phyloP scores from a whole-genome alignment of 176 grass and related monocot genomes.

The Carex littledalei region DNA sequence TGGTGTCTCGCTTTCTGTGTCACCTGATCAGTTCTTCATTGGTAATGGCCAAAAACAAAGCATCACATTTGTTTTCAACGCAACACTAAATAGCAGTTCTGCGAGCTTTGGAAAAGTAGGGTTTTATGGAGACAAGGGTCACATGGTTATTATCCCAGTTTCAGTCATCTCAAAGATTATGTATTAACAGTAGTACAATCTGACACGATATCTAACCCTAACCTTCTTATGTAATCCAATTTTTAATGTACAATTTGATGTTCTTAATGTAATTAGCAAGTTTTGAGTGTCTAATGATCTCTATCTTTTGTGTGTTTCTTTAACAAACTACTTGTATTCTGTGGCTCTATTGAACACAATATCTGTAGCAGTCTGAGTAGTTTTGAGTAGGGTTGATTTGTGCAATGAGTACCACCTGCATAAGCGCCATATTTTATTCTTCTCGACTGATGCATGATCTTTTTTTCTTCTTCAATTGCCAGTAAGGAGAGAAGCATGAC shows the following conservation, averaged over 20 bases:
- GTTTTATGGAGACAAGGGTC: conserved; percentile 71
- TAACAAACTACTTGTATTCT: neutral
- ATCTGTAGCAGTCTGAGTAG: neutral
- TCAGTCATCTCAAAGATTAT: conserved; percentile 66
- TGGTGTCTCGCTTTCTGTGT: conserved; percentile 39
- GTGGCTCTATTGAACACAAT: neutral
- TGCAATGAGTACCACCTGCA: neutral
- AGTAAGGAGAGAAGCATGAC: neutral
- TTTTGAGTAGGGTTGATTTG: neutral
- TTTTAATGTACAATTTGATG: conserved; percentile 21
- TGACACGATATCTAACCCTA: conserved; percentile 2
- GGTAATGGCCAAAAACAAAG: conserved; percentile 54
- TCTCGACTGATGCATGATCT: neutral
- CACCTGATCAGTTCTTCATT: conserved; percentile 48
- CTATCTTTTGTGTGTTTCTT: conserved; percentile 2
- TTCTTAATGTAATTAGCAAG: conserved; percentile 15
- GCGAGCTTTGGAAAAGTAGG: conserved; percentile 70
- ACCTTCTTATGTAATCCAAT: conserved; percentile 10
- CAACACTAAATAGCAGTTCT: conserved; percentile 47
- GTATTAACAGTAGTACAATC: conserved; percentile 4
- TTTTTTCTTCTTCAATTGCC: neutral
- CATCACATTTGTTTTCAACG: conserved; percentile 57
- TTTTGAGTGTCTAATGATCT: conserved; percentile 14
- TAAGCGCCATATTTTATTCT: neutral
- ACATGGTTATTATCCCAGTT: conserved; percentile 51